phyloP scores from a whole-genome alignment of 1,284 basidiomycete species.

The Cutaneotrichosporon sp. region DNA sequence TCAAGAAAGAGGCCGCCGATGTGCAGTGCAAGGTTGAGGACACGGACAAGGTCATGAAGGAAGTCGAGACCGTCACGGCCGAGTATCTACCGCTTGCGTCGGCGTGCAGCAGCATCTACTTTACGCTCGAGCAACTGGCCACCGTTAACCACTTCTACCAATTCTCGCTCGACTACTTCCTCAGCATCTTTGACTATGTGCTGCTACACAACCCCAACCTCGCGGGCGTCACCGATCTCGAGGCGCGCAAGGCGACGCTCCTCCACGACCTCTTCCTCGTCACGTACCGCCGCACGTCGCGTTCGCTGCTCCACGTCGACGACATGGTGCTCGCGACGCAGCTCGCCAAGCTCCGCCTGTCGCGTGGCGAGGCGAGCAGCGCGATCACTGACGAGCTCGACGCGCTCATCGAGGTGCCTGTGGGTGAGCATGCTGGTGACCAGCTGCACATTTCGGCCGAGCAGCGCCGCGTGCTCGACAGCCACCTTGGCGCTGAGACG shows the following conservation, averaged over 20 bases:
- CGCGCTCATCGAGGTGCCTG: slow-evolving; percentile 74
- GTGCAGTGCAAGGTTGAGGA: slow-evolving; percentile 97
- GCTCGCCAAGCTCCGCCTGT: slow-evolving; percentile 84
- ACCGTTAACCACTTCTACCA: slow-evolving; percentile 98
- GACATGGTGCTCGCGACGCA: slow-evolving; percentile 87
- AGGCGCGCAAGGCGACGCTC: slow-evolving; percentile 75
- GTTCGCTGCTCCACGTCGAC: slow-evolving; percentile 87
- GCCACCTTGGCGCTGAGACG: slow-evolving; percentile 32
- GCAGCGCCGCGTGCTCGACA: slow-evolving; percentile 37
- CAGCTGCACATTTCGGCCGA: slow-evolving; percentile 29
- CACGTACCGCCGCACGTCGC: slow-evolving; percentile 84
- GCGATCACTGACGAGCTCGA: slow-evolving; percentile 77
- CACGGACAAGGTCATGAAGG: slow-evolving; percentile 91
- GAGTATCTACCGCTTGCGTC: slow-evolving; percentile 94
- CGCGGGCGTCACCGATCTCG: slow-evolving; percentile 71
- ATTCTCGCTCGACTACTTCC: slow-evolving; percentile 96
- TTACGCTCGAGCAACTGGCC: slow-evolving; percentile 92
- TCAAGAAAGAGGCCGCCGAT: slow-evolving; percentile 96
- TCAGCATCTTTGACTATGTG: slow-evolving; percentile 96
- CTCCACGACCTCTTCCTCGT: slow-evolving; percentile 87
- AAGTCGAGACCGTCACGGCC: slow-evolving; percentile 91
- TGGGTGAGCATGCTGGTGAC: slow-evolving; percentile 15
- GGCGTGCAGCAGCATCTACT: slow-evolving; percentile 95
- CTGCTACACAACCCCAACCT: slow-evolving; percentile 89
- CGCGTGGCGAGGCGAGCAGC: slow-evolving; percentile 64